A percentile compares a stretch with the other conserved stretches of the same genome.
Evolutionary conservation across 352 stramenopile species (phyloP).

Genomic region (Phytophthora citrophthora): DNA sequence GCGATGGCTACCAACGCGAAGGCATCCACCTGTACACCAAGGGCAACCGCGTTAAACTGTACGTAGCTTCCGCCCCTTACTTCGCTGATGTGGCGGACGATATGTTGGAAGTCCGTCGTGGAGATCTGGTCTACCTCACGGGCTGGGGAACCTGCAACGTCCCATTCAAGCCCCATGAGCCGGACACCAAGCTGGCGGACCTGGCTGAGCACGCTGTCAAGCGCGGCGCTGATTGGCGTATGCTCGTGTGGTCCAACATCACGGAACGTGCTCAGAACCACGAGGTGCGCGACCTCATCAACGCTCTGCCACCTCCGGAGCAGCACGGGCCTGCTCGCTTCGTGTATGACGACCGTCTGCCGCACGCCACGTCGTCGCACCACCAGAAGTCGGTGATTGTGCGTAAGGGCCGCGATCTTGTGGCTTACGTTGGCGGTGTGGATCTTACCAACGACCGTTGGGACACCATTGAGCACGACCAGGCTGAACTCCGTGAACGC

Average conservation of each 20-base stretch:
- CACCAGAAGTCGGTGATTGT: conserved; percentile 77
- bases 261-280: conserved; percentile 62
- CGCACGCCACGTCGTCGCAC: conserved; percentile 60
- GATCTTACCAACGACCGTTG: conserved; percentile 66
- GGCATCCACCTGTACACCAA: conserved; percentile 54
- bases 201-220: conserved; percentile 45
- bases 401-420: conserved; percentile 41
- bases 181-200: conserved; percentile 44
- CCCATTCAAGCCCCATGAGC: conserved; percentile 51
- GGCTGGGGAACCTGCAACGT: conserved; percentile 74
- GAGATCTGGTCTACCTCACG: conserved; percentile 55
- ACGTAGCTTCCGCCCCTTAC: conserved; percentile 49
- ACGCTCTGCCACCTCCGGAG: conserved; percentile 40
- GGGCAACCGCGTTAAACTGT: conserved; percentile 62
- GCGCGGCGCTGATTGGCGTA: conserved; percentile 35
- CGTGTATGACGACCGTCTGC: conserved; percentile 72
- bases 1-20: conserved; percentile 47
- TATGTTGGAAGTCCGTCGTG: conserved; percentile 32
- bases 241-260: conserved; percentile 73
- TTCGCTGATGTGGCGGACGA: conserved; percentile 61
- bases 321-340: conserved; percentile 44
- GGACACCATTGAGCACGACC: conserved; percentile 67
- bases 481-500: conserved; percentile 46
- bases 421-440: conserved; percentile 60
- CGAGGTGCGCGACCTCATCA: conserved; percentile 60